Evolutionary conservation across 352 stramenopile genomes (phyloP), one percentile per base, ranked within the genome.

Genomic region (Plasmopara muralis): DNA sequence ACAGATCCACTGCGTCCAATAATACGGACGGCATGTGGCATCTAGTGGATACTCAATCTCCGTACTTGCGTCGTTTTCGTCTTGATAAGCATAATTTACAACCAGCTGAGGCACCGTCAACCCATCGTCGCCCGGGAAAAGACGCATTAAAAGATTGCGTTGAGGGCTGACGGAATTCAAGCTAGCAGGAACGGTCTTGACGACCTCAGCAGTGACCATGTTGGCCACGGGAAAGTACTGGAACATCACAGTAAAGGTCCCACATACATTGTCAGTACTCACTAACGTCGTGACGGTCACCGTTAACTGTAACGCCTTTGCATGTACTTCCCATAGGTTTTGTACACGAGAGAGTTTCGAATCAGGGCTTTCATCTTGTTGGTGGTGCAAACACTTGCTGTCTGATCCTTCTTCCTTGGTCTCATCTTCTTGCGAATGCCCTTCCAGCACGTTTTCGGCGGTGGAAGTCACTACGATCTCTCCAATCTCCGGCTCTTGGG

Each of bases 1-100:
- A 30, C 75, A 88, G 31, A 91, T 78, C 77, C 77, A 91, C 33
- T 91, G 77, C 0, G 72, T 64, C 81, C 81, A 91, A 46, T 80
- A 68, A 54, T 83, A 91, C 31, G 81, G 81, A 38, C 76, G 72
- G 34, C 58, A 71, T 1, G 30, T 43, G 16, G 65, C 49, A 28
- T 76, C 63, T 1, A 46, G 49, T 2, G 76, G 74, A 49, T 85
- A 87, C 28, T 62, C 42, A 5, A 86, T 45, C 40, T 89, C 80
- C 4, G 42, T 43, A 1, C 57, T 55, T 2, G 31, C 38, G 9
- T 55, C 44, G 16, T 46, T 53, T 7, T 63, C 48, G 3, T 69
- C 43, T 39, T 64, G 43, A 35, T 77, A 83, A 48, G 65, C 55
- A 53, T 91, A 89, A 43, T 71, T 77, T 6, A 66, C 62, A 0